Conservation (phyloP, 1,284 basidiomycete genomes). For the Lentinus polychrous region DNA sequence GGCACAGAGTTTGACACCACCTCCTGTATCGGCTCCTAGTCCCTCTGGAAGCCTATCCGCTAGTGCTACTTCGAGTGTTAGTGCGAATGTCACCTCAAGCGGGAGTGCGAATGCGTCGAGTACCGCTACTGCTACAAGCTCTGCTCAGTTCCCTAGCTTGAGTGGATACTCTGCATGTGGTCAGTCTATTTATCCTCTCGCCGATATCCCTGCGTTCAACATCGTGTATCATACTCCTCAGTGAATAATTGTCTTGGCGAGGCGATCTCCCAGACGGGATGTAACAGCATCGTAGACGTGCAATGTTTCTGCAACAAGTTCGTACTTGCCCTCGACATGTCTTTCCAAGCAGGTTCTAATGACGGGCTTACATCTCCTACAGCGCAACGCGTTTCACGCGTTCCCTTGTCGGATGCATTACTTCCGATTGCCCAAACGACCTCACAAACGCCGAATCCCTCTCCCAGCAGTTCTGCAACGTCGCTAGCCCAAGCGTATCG, state of each 20-base stretch:
- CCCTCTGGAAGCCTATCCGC: conserved; percentile 1
- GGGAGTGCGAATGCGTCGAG: conserved; percentile 5
- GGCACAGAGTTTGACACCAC: conserved; percentile 11
- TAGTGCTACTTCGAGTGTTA: not conserved
- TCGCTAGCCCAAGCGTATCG: conserved; percentile 22
- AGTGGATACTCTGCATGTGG: conserved; percentile 24
- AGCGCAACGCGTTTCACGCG: conserved; percentile 15
- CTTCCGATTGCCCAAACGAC: conserved; percentile 18
- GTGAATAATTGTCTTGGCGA: conserved; percentile 21
- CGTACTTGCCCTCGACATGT: conserved; percentile 9
- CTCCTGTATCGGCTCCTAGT: conserved; percentile 7
- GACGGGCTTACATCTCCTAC: not conserved
- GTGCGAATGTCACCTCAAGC: conserved; percentile 4
- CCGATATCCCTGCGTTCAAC: not conserved
- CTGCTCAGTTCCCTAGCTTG: conserved; percentile 23
- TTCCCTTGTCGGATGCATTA: conserved; percentile 19
- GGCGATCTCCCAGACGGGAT: conserved; percentile 19
- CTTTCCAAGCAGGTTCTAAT: not conserved
- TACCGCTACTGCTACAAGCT: conserved; percentile 18
- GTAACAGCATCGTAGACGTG: conserved; percentile 22
- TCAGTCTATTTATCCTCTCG: conserved; percentile 10
- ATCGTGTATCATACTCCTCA: conserved; percentile 7
- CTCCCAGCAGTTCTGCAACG: conserved; percentile 25
- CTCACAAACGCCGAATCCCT: conserved; percentile 20
- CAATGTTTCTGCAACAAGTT: conserved; percentile 26